Evolutionary conservation across 2,329 filamentous ascomycete genomes (phyloP).

Genomic region (Nemania diffusa): DNA sequence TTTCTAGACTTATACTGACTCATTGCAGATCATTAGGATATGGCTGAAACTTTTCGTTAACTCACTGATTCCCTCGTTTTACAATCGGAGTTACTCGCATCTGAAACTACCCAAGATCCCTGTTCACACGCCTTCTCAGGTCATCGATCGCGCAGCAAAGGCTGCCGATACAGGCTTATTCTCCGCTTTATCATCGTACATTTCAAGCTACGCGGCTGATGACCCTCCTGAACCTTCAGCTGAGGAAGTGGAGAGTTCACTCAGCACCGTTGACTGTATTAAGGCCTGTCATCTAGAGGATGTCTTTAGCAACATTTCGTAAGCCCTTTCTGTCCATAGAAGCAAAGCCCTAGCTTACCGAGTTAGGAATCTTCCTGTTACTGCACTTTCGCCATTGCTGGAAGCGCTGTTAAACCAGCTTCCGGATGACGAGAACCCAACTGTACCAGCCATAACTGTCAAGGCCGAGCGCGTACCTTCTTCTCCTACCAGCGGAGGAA

Average conservation of each 20-base stretch:
- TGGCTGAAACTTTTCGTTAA: slow-evolving; percentile 97
- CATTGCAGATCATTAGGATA: slow-evolving; percentile 80
- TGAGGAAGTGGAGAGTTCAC: slow-evolving; percentile 93
- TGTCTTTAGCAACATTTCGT: slow-evolving; percentile 85
- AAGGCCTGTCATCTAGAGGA: slow-evolving; percentile 87
- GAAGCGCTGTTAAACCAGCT: slow-evolving; percentile 81
- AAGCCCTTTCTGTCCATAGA: slow-evolving; percentile 50
- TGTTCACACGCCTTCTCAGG: slow-evolving; percentile 87
- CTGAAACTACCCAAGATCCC: slow-evolving; percentile 84
- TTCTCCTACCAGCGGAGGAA: slow-evolving; percentile 70
- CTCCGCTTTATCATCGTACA: slow-evolving; percentile 93
- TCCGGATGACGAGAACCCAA: slow-evolving; percentile 81
- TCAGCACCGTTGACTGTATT: slow-evolving; percentile 94
- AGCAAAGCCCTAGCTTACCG: slow-evolving; percentile 14
- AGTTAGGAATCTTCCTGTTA: slow-evolving; percentile 68
- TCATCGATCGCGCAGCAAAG: slow-evolving; percentile 87
- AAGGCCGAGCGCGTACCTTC: slow-evolving; percentile 82
- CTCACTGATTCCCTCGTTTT: slow-evolving; percentile 86
- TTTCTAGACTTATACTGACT: slow-evolving; percentile 51
- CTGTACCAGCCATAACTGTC: slow-evolving; percentile 81
- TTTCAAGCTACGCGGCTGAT: slow-evolving; percentile 98
- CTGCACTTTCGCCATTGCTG: slow-evolving; percentile 71
- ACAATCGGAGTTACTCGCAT: slow-evolving; percentile 68
- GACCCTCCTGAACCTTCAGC: slow-evolving; percentile 97
- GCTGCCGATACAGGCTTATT: slow-evolving; percentile 85